Conservation (phyloP, 495 filamentous ascomycete genomes). For the Penicillium coffeae region DNA sequence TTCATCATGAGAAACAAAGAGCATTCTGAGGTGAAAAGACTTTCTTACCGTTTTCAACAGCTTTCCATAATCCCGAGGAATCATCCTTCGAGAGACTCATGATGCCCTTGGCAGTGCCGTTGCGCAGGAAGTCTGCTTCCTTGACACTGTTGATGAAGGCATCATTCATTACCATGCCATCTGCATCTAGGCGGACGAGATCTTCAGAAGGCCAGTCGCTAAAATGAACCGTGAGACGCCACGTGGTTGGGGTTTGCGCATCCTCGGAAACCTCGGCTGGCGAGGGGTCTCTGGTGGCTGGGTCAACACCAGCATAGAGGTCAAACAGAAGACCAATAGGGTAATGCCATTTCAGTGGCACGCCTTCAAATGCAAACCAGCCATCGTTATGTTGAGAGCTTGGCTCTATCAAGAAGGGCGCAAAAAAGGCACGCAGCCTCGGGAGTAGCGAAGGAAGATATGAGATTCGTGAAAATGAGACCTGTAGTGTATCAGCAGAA, state of each 20-base stretch:
- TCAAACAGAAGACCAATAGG: conserved; percentile 86
- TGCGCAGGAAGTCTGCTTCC: conserved; percentile 89
- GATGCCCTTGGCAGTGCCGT: conserved; percentile 86
- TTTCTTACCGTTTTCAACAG: conserved; percentile 69
- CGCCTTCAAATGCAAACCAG: conserved; percentile 69
- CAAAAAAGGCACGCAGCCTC: conserved; percentile 75
- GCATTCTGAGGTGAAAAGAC: background rate
- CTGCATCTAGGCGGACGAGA: conserved; percentile 59
- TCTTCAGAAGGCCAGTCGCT: conserved; percentile 69
- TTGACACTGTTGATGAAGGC: conserved; percentile 93
- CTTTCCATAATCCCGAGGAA: conserved; percentile 80
- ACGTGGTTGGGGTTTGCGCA: conserved; percentile 54
- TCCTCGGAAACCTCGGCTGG: conserved; percentile 26
- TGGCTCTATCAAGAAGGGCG: conserved; percentile 64
- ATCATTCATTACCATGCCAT: conserved; percentile 65
- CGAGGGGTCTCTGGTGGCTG: conserved; percentile 36
- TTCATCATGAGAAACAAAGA: conserved; percentile 4
- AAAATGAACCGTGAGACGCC: conserved; percentile 73
- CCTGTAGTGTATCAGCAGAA: conserved; percentile 24
- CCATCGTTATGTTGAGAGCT: conserved; percentile 54
- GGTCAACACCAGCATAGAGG: conserved; percentile 68
- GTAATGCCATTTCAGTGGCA: conserved; percentile 86
- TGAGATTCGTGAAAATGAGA: conserved; percentile 51
- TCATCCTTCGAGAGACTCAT: conserved; percentile 90
- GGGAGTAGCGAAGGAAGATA: conserved; percentile 74